Base-by-base conservation (phyloP, 208 protist genomes). In the Trypanosoma lewisi region DNA sequence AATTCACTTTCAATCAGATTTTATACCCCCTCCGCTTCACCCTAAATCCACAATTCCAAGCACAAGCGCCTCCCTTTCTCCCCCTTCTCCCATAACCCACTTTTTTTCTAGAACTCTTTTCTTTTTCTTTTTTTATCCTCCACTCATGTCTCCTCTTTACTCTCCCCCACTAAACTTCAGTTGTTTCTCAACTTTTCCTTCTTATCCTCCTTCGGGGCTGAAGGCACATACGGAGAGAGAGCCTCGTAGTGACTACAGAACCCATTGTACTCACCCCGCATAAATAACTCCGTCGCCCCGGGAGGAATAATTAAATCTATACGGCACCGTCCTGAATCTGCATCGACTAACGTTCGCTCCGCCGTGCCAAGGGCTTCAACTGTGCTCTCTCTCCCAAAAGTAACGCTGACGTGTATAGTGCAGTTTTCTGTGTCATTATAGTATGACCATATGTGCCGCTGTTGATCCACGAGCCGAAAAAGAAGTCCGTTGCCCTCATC, bases 211-310 rank as follows among this genome's bases (percentile, higher is more conserved):
- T 25, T 39, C 6, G 1, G 34, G 25, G 34, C 17, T 27, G 5
- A 7, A 11, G 9, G 11, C 19, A 37, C 21, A 19, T 83, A 14
- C 0, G 72, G 42, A 17, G 39, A 75, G 2, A 65, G 30, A 0
- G 75, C 87, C 41, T 80, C 76, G 72, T 89, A 87, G 64, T 41
- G 45, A 19, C 67, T 80, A 54, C 50, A 54, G 52, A 82, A 80
- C 44, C 82, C 83, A 53, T 88, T 92, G 73, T 83, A 91, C 57
- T 90, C 78, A n/a, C 88, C 84, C 7, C 65, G 57, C 80, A 94
- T 85, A 60, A 94, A 94, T 12, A 25, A 57, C 56, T 77, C 57
- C 30, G 83, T 94, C 67, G 74, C 58, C 6, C 82, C 76, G 14
- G 85, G 81, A 4, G 60, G 60, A 11, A 94, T 73, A 27, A 61